phyloP scores from a whole-genome alignment of 2,329 filamentous ascomycete genomes.

The Colletotrichum neosansevieriae region DNA sequence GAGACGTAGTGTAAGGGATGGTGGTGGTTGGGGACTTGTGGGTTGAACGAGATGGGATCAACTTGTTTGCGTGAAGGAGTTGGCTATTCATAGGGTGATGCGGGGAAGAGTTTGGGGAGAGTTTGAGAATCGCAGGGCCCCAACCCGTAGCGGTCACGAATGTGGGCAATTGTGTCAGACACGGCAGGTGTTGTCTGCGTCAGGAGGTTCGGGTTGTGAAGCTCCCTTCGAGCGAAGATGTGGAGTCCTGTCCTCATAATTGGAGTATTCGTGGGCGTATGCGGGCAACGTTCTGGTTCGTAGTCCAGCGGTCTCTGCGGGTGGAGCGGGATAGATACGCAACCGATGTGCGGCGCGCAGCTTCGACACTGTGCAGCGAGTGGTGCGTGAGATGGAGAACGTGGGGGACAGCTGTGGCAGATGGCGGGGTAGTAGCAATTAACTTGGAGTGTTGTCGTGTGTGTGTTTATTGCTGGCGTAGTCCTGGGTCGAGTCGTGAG shows the following conservation, averaged over 20 bases:
- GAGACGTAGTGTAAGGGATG: constrained; percentile 1
- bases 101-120: constrained; percentile 29
- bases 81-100: constrained; percentile 30
- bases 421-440: constrained; percentile 1
- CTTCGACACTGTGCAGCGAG: constrained; percentile 9
- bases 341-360: constrained; percentile 13
- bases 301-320: constrained; percentile 11
- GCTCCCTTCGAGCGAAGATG: constrained; percentile 40
- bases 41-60: constrained; percentile 21
- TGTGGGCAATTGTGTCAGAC: constrained; percentile 23
- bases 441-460: background rate
- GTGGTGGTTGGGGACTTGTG: constrained; percentile 6
- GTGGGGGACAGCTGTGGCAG: constrained; percentile 17
- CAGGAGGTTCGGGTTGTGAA: constrained; percentile 22
- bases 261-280: constrained; percentile 11
- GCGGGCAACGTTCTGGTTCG: constrained; percentile 3
- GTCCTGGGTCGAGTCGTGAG: constrained; percentile 7
- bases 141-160: constrained; percentile 12
- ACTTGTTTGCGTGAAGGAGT: constrained; percentile 12
- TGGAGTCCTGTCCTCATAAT: constrained; percentile 22
- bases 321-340: constrained; percentile 10
- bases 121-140: constrained; percentile 39
- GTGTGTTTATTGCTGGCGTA: background rate
- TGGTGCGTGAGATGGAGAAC: constrained; percentile 6
- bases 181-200: constrained; percentile 20